Evolutionary conservation across 371 early-diverging fungal species (phyloP), one percentile per base, ranked within the genome.

Genomic region (Mycotypha africana): DNA sequence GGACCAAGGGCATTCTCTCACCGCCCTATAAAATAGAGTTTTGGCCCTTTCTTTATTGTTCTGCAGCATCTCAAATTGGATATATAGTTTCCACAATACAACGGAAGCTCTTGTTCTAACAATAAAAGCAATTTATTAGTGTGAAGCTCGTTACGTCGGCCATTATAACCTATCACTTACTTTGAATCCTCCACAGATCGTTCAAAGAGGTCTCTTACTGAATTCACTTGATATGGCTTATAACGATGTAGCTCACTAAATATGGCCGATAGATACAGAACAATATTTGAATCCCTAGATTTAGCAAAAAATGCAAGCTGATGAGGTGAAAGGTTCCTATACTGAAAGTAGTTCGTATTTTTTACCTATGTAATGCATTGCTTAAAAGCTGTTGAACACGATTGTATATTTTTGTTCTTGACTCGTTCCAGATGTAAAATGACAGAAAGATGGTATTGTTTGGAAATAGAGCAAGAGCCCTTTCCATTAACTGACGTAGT

Each of bases 1-100:
- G 24, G 78, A 73, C 86, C 86, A 85, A 11, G 86, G 86, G 57
- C 86, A 85, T 40, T 78, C 78, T 25, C 78, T 68, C 11, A 85
- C 47, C 7, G 83, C 74, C 6, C 79, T 65, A 54, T 76, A 83
- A 36, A 78, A 74, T 22, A 85, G 47, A 28, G 57, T 40, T 31
- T 74, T 76, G 17, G 81, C 79, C 48, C 51, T 58, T 7, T 51
- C 53, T 2, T 37, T 28, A 30, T 76, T 59, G 4, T 57, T 58
- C 38, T 69, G 49, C 16, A 55, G 47, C 6, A 70, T 38, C 50
- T 85, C 86, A 54, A 80, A 76, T 28, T 78, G 58, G 42, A 85
- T 77, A 46, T 76, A 79, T 1, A 70, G 58, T 38, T 66, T 75
- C 86, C 86, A 85, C 19, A 85, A 41, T 3, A 79, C 44, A 23